phyloP scores from a whole-genome alignment of 140 eudicot species.

The Cichorium intybus region DNA sequence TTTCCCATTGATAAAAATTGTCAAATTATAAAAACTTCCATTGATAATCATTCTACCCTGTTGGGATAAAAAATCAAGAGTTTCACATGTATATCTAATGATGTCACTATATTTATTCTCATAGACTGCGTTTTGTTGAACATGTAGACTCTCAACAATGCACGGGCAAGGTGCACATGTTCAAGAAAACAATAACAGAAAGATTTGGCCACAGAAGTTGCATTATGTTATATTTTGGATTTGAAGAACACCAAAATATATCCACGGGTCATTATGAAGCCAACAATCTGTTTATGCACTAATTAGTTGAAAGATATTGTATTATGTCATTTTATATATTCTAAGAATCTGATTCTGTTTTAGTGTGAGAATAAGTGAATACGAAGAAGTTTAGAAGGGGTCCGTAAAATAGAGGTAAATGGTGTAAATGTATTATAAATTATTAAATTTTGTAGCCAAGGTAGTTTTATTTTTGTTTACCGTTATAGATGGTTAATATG shows the following conservation, averaged over 20 bases:
- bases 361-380: neutral
- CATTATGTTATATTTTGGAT: neutral
- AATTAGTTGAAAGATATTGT: neutral
- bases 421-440: neutral
- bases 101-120: slow-evolving; percentile 10
- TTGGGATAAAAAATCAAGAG: no score
- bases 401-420: neutral
- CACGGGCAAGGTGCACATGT: slow-evolving; percentile 54
- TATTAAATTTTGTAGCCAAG: slow-evolving; percentile 3
- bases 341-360: neutral
- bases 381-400: neutral
- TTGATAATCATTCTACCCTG: no score
- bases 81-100: no score
- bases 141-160: slow-evolving; percentile 60
- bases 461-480: no score
- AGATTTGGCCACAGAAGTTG: slow-evolving; percentile 8
- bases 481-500: no score
- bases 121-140: slow-evolving; percentile 9
- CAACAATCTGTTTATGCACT: neutral
- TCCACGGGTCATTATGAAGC: neutral
- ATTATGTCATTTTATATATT: neutral
- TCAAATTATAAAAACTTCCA: no score
- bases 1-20: no score
- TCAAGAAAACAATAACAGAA: slow-evolving; percentile 23
- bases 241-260: neutral